phyloP scores from a whole-genome alignment of 495 filamentous ascomycete species.

The Penicillium paxilli region DNA sequence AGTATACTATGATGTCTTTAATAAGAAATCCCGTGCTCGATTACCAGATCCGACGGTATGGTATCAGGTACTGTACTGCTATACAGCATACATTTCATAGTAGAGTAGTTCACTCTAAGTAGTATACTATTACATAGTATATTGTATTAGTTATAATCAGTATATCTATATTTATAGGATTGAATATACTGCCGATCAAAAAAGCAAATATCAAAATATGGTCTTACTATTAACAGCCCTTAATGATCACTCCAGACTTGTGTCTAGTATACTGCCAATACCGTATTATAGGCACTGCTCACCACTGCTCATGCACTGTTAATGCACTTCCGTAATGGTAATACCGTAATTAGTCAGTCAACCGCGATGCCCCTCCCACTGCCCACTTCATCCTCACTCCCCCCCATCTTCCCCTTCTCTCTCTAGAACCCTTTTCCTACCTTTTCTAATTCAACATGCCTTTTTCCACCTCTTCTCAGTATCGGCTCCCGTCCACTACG shows the following conservation, averaged over 20 bases:
- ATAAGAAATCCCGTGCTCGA: constrained; percentile 6
- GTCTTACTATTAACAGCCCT: too few relatives aligned
- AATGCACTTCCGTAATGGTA: too few relatives aligned
- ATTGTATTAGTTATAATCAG: not conserved
- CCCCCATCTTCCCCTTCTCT: constrained; percentile 26
- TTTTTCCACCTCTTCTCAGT: constrained; percentile 32
- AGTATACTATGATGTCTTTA: not conserved
- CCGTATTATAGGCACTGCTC: too few relatives aligned
- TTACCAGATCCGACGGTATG: constrained; percentile 12
- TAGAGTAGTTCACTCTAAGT: too few relatives aligned
- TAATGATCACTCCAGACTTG: too few relatives aligned
- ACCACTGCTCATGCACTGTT: too few relatives aligned
- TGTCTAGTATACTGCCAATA: too few relatives aligned
- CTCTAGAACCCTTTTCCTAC: constrained; percentile 30
- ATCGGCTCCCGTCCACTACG: constrained; percentile 38
- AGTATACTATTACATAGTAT: not conserved
- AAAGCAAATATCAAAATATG: too few relatives aligned
- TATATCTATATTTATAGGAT: too few relatives aligned
- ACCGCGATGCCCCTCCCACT: constrained; percentile 31
- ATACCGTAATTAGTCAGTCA: constrained; percentile 18
- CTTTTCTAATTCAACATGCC: constrained; percentile 37
- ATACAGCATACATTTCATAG: too few relatives aligned
- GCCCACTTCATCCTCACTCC: constrained; percentile 20
- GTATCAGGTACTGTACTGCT: too few relatives aligned
- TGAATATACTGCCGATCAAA: too few relatives aligned